Evolutionary conservation across 306 rosid genomes (phyloP).

Genomic region (Ziziphus jujuba): DNA sequence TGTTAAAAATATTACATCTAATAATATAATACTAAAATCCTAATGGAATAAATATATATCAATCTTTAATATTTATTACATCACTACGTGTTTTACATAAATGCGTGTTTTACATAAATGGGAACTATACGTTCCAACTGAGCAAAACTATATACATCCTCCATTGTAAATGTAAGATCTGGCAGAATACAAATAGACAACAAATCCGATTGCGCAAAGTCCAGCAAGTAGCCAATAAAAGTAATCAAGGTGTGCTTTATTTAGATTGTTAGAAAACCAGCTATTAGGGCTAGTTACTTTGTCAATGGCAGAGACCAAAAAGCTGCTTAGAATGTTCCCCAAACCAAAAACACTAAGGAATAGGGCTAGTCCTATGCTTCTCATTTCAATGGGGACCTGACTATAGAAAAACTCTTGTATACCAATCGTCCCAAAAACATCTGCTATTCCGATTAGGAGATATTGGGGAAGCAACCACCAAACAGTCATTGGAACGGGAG

Average conservation of each 20-base stretch:
- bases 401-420: conserved; percentile 69
- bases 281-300: conserved; percentile 22
- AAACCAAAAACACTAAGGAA: conserved; percentile 52
- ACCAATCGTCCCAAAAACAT: conserved; percentile 57
- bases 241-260: conserved; percentile 58
- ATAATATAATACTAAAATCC: too few species aligned
- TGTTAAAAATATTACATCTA: too few species aligned
- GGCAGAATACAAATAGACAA: conserved; percentile 17
- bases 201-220: conserved; percentile 31
- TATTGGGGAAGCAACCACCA: conserved; percentile 77
- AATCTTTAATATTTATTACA: too few species aligned
- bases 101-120: too few species aligned
- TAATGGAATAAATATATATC: too few species aligned
- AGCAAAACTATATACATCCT: background rate
- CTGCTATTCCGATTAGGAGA: conserved; percentile 42
- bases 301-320: conserved; percentile 42
- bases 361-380: conserved; percentile 63
- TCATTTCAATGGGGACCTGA: conserved; percentile 54
- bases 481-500: conserved; percentile 50
- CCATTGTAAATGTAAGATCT: conserved; percentile 14
- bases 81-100: too few species aligned
- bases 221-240: conserved; percentile 60
- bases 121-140: too few species aligned
- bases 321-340: conserved; percentile 59
- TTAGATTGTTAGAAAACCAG: conserved; percentile 58